phyloP scores from a whole-genome alignment of 148 eudicot species.

The Gaultheria prostrata region DNA sequence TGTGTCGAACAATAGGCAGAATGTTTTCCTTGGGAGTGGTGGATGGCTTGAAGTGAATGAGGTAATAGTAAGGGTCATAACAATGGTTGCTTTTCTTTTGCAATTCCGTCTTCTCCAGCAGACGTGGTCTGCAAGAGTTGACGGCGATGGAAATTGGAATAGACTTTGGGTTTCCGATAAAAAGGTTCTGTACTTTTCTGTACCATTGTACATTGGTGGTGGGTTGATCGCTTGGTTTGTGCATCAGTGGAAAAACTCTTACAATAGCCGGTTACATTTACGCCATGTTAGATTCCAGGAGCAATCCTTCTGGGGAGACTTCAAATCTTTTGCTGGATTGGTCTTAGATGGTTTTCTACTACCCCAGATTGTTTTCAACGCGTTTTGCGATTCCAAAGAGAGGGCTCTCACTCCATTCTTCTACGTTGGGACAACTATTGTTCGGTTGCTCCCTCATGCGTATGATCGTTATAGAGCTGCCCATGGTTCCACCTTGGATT shows the following conservation, averaged over 20 bases:
- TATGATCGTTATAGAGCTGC: constrained; percentile 62
- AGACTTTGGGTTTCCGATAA: constrained; percentile 55
- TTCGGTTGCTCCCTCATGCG: constrained; percentile 73
- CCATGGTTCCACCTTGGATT: constrained; percentile 43
- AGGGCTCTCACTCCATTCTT: constrained; percentile 52
- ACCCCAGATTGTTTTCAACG: constrained; percentile 77
- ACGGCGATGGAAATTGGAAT: constrained; percentile 36
- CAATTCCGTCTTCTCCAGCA: constrained; percentile 79
- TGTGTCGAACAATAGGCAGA: constrained; percentile 39
- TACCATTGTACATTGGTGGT: constrained; percentile 55
- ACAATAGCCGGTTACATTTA: constrained; percentile 1
- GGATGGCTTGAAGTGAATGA: constrained; percentile 94
- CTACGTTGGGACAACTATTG: constrained; percentile 62
- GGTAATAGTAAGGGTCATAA: constrained; percentile 78
- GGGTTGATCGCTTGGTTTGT: constrained; percentile 65
- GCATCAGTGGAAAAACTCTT: constrained; percentile 42
- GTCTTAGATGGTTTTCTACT: constrained; percentile 68
- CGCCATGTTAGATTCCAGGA: constrained; percentile 13
- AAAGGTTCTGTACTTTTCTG: constrained; percentile 53
- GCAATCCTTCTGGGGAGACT: constrained; percentile 54
- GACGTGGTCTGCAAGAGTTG: constrained; percentile 67
- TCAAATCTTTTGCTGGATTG: constrained; percentile 82
- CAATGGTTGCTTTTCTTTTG: constrained; percentile 86
- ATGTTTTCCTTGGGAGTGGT: constrained; percentile 55
- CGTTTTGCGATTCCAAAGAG: constrained; percentile 47